A percentile compares a stretch with the other conserved stretches of the same genome.
Conservation (phyloP, 192 early-diverging fungal species). For the Coemansia sp. region DNA sequence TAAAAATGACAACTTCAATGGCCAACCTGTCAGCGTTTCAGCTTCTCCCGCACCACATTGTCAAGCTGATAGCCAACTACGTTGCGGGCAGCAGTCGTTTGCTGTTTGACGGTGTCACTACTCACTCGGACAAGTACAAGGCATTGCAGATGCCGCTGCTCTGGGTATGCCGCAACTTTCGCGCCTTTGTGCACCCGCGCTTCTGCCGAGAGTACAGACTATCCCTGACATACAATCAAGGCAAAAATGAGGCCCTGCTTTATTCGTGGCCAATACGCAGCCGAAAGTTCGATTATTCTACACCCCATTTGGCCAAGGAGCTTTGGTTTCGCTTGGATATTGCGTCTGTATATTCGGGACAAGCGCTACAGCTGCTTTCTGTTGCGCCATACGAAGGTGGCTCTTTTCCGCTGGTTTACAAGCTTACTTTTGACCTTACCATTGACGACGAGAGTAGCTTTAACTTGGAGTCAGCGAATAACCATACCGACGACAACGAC, state of each 20-base stretch:
- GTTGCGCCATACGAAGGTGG: background rate
- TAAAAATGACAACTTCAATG: background rate
- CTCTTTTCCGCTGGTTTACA: background rate
- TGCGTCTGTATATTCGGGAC: background rate
- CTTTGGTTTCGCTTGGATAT: background rate
- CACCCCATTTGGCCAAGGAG: background rate
- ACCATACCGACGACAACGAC: background rate
- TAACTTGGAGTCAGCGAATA: no score
- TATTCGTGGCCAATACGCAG: background rate
- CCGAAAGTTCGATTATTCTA: background rate
- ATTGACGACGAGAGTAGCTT: background rate
- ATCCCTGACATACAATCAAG: no score
- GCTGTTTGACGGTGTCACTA: background rate
- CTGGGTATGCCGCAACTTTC: slow-evolving; percentile 3
- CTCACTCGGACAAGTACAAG: background rate
- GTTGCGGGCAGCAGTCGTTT: background rate
- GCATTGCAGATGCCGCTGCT: background rate
- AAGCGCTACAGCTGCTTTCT: background rate
- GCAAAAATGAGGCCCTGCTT: background rate
- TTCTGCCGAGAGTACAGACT: background rate
- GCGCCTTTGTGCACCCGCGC: background rate
- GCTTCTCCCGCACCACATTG: background rate
- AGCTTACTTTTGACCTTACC: background rate
- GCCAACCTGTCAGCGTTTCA: background rate
- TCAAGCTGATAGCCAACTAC: background rate